These are phyloP conservation scores for Vinca major DNA, from an alignment of 305 asterid species.

Conservation along the genomic window DNA sequence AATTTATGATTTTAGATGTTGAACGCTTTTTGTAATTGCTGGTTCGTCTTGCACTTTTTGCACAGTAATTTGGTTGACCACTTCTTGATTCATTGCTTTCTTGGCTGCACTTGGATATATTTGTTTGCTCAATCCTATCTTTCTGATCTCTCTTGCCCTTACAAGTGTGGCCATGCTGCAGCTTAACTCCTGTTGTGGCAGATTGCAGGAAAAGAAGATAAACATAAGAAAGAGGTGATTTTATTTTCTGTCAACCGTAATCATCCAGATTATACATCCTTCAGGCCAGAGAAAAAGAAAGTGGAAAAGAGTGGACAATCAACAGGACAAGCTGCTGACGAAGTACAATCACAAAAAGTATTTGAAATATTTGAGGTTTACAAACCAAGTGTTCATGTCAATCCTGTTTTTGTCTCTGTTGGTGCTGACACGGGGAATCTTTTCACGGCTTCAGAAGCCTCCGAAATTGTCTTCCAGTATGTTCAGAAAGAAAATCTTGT, in stretches of 20 bases:
- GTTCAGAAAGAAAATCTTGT: slow-evolving; percentile 77
- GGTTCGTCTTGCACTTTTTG: not conserved
- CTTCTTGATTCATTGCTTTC: not conserved
- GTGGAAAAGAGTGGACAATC: slow-evolving; percentile 47
- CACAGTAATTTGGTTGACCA: not conserved
- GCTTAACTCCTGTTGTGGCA: slow-evolving; percentile 31
- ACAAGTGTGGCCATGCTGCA: not conserved
- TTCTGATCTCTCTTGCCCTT: not conserved
- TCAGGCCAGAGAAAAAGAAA: slow-evolving; percentile 75
- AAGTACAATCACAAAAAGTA: slow-evolving; percentile 37
- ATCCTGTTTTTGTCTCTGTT: slow-evolving; percentile 57
- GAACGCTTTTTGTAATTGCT: not conserved
- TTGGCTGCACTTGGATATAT: not conserved
- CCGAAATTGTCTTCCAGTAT: slow-evolving; percentile 65
- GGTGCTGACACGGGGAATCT: slow-evolving; percentile 60
- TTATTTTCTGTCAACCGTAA: slow-evolving; percentile 57
- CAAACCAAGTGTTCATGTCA: slow-evolving; percentile 76
- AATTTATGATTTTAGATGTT: not conserved
- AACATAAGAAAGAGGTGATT: slow-evolving; percentile 68
- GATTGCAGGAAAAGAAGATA: slow-evolving; percentile 88
- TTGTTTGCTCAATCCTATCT: not conserved
- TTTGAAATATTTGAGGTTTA: slow-evolving; percentile 71
- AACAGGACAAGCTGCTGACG: slow-evolving; percentile 26
- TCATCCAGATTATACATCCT: slow-evolving; percentile 66
- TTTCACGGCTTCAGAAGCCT: slow-evolving; percentile 69